Evolutionary conservation across 129 eudicot species (phyloP).

Genomic region (carrot (Daucus carota)): DNA sequence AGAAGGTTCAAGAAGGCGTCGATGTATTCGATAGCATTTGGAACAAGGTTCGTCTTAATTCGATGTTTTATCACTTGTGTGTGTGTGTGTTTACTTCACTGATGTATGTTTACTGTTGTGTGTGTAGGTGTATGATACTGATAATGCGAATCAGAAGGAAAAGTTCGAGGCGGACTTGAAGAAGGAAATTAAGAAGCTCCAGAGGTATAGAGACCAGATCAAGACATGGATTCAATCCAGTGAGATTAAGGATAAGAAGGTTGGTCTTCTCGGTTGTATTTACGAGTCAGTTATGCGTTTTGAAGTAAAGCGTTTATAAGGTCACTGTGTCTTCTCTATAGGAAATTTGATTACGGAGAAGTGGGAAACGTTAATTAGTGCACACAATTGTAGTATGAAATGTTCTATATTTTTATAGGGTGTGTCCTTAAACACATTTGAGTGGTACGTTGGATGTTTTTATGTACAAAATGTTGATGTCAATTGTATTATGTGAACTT

Average conservation of each 20-base stretch:
- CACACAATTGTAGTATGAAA: background rate
- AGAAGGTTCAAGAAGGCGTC: slow-evolving; percentile 97
- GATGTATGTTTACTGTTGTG: background rate
- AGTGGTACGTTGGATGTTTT: background rate
- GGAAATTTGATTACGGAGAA: too few relatives aligned
- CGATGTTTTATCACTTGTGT: background rate
- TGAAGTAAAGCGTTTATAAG: background rate
- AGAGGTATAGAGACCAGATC: slow-evolving; percentile 95
- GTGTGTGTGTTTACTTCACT: slow-evolving; percentile 6
- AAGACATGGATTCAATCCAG: slow-evolving; percentile 99
- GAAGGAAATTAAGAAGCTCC: slow-evolving; percentile 95
- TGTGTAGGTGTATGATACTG: slow-evolving; percentile 88
- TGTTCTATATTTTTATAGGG: background rate
- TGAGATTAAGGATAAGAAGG: slow-evolving; percentile 98
- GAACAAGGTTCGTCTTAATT: slow-evolving; percentile 61
- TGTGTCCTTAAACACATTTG: background rate
- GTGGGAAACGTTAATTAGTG: too few relatives aligned
- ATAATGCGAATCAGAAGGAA: slow-evolving; percentile 95
- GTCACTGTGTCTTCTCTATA: too few relatives aligned
- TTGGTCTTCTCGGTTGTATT: slow-evolving; percentile 10
- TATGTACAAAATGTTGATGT: background rate
- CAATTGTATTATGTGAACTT: background rate
- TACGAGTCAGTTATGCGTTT: background rate
- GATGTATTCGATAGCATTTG: slow-evolving; percentile 97
- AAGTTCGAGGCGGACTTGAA: slow-evolving; percentile 98